Percentiles rank a stretch among this genome's conserved stretches.
phyloP scores from a whole-genome alignment of 2,329 filamentous ascomycete species.

The Aspergillus clavatus region DNA sequence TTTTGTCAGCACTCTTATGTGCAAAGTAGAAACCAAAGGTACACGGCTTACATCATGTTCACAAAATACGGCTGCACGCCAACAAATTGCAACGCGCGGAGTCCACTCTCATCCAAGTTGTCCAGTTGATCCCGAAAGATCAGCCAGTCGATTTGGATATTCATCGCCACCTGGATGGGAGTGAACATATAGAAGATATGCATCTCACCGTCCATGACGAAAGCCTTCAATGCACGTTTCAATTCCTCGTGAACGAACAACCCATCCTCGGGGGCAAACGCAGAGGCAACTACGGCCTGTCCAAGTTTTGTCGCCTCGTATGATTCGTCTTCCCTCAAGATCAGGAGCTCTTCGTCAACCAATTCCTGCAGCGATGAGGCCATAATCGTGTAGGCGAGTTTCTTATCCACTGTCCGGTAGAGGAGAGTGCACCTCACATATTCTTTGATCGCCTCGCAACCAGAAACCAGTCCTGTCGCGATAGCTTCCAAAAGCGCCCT shows the following conservation, averaged over 20 bases:
- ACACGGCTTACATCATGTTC: conserved; percentile 56
- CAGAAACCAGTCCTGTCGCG: conserved; percentile 62
- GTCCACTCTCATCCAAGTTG: conserved; percentile 62
- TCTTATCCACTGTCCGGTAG: conserved; percentile 51
- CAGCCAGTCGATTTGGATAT: conserved; percentile 62
- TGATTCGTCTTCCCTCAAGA: conserved; percentile 45
- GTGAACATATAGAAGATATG: conserved; percentile 75
- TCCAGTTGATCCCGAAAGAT: conserved; percentile 69
- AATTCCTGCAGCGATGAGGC: conserved; percentile 58
- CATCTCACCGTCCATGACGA: conserved; percentile 78
- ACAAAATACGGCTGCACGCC: conserved; percentile 64
- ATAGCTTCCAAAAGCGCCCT: conserved; percentile 69
- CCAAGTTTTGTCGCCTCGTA: conserved; percentile 63
- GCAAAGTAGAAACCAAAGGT: neutral
- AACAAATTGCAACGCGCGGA: conserved; percentile 63
- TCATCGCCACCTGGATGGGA: conserved; percentile 53
- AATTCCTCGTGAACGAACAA: conserved; percentile 68
- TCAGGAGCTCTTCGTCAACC: conserved; percentile 52
- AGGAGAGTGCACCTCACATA: conserved; percentile 66
- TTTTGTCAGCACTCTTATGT: conserved; percentile 6
- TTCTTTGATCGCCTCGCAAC: conserved; percentile 59
- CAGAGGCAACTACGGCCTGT: conserved; percentile 66
- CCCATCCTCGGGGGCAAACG: conserved; percentile 69
- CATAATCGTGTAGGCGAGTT: conserved; percentile 51
- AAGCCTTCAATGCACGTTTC: conserved; percentile 61